Conservation (phyloP, 768 basidiomycete genomes). For the Mycena rosella region DNA sequence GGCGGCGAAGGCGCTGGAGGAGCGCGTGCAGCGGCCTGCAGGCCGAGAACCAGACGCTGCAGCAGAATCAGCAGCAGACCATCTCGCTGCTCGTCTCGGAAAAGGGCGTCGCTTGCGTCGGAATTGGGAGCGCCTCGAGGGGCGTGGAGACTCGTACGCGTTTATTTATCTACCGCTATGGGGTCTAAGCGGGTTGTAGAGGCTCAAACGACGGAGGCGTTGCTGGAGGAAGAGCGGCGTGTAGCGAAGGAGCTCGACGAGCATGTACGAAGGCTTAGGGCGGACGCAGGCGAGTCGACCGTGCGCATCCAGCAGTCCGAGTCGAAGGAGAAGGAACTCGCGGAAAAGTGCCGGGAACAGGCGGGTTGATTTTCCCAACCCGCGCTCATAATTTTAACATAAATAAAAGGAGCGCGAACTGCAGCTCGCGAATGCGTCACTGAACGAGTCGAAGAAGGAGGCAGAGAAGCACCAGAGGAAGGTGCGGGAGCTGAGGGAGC, state of each 20-base stretch:
- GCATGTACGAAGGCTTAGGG: slow-evolving; percentile 58
- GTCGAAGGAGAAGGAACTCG: slow-evolving; percentile 66
- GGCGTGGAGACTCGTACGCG: slow-evolving; percentile 72
- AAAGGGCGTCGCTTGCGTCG: slow-evolving; percentile 69
- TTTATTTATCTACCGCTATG: neutral
- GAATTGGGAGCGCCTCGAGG: slow-evolving; percentile 71
- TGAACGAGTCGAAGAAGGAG: slow-evolving; percentile 65
- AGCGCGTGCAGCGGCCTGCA: slow-evolving; percentile 47
- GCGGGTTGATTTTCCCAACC: slow-evolving; percentile 42
- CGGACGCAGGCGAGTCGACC: slow-evolving; percentile 51
- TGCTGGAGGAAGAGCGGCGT: slow-evolving; percentile 57
- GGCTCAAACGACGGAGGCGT: slow-evolving; percentile 56
- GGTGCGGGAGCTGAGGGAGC: slow-evolving; percentile 82
- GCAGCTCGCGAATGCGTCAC: slow-evolving; percentile 68
- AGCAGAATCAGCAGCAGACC: slow-evolving; percentile 76
- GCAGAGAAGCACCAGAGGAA: slow-evolving; percentile 67
- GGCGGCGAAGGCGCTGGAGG: slow-evolving; percentile 46
- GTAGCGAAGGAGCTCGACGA: slow-evolving; percentile 55
- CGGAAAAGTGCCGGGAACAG: slow-evolving; percentile 67
- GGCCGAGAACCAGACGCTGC: slow-evolving; percentile 48
- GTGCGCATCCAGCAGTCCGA: slow-evolving; percentile 57
- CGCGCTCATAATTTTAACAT: slow-evolving; percentile 32
- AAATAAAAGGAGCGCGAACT: slow-evolving; percentile 79
- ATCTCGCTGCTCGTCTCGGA: slow-evolving; percentile 84
- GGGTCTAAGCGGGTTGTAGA: slow-evolving; percentile 47